A percentile compares a stretch with the other conserved stretches of the same genome.
Evolutionary conservation across 148 eudicot genomes (phyloP).

Genomic region (Drosera capensis): DNA sequence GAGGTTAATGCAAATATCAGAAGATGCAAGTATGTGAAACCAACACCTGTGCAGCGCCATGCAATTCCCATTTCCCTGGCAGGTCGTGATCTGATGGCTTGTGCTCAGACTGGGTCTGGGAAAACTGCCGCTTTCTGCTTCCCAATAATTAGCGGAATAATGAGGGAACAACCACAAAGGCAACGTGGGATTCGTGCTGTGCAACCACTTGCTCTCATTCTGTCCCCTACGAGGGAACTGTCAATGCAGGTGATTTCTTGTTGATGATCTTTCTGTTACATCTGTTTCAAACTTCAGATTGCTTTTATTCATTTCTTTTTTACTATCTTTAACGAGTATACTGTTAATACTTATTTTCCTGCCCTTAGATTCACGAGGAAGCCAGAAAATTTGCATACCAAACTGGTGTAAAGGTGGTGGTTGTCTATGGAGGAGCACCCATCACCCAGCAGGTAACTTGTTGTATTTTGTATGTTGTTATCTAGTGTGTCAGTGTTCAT

Average conservation of each 20-base stretch:
- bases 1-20: slow-evolving; percentile 61
- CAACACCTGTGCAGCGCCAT: slow-evolving; percentile 76
- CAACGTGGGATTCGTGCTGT: slow-evolving; percentile 53
- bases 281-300: not conserved
- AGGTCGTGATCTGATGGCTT: slow-evolving; percentile 77
- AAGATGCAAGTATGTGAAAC: slow-evolving; percentile 82
- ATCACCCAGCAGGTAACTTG: slow-evolving; percentile 60
- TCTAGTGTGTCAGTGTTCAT: not conserved
- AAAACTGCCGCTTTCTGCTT: slow-evolving; percentile 85
- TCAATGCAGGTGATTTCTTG: slow-evolving; percentile 51
- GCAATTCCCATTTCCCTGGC: slow-evolving; percentile 70
- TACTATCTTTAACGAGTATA: not conserved
- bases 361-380: slow-evolving; percentile 72
- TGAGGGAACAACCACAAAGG: slow-evolving; percentile 34
- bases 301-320: not conserved
- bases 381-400: slow-evolving; percentile 71
- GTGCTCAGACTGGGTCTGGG: slow-evolving; percentile 88
- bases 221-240: slow-evolving; percentile 79
- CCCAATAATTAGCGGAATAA: slow-evolving; percentile 73
- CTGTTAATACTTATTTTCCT: slow-evolving; percentile 3
- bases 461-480: not conserved
- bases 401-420: slow-evolving; percentile 79
- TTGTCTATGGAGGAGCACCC: slow-evolving; percentile 85
- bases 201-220: slow-evolving; percentile 63
- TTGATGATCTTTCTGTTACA: not conserved